phyloP scores from a whole-genome alignment of 2,329 filamentous ascomycete genomes.

The Ophiosphaerella korrae region DNA sequence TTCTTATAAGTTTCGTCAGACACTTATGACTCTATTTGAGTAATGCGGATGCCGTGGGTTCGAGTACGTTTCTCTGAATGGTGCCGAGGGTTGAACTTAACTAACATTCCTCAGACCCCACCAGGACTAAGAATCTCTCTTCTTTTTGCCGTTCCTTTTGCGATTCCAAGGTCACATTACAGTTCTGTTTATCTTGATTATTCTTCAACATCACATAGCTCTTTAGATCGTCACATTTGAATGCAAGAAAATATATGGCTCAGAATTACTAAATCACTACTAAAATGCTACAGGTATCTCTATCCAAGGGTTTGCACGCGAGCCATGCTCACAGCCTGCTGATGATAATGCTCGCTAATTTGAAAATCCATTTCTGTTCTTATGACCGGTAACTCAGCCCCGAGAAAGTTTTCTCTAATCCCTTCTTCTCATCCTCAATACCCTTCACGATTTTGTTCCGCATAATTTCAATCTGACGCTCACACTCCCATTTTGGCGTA shows the following conservation, averaged over 20 bases:
- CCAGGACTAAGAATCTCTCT: constrained; percentile 25
- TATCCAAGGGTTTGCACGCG: no score
- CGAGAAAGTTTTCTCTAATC: constrained; percentile 13
- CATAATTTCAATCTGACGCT: constrained; percentile 46
- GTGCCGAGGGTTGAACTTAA: neutral
- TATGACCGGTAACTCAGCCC: constrained; percentile 4
- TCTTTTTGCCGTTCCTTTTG: constrained; percentile 8
- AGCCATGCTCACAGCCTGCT: no score
- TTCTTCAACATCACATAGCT: neutral
- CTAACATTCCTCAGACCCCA: constrained; percentile 22
- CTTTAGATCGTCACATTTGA: neutral
- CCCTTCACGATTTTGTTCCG: constrained; percentile 31
- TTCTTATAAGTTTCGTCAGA: constrained; percentile 52
- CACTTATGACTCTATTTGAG: constrained; percentile 42
- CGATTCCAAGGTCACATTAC: neutral
- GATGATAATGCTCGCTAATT: no score
- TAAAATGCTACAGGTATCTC: no score
- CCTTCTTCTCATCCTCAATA: constrained; percentile 23
- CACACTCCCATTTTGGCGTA: constrained; percentile 56
- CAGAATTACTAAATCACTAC: neutral
- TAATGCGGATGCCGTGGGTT: constrained; percentile 55
- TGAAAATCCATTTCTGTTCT: no score
- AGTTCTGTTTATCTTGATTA: no score
- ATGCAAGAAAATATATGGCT: neutral
- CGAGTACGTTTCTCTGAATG: constrained; percentile 22